A percentile compares a stretch with the other conserved stretches of the same genome.
Conservation (phyloP, 345 rosid species). For the Rubroshorea leprosula region DNA sequence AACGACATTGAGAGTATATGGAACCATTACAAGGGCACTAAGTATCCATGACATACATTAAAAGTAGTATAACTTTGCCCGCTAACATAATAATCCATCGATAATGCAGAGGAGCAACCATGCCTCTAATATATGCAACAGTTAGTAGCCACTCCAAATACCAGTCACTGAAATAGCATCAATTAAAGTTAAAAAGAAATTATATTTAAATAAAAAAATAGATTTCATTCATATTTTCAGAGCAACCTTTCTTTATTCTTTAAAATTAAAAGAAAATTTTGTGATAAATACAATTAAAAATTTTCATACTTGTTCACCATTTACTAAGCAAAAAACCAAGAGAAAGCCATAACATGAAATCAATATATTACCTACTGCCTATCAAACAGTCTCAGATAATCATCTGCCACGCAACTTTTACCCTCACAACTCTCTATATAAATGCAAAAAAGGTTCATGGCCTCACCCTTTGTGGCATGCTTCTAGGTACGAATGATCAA, state of each 20-base stretch:
- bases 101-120: slow-evolving; percentile 78
- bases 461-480: neutral
- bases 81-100: slow-evolving; percentile 62
- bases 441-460: neutral
- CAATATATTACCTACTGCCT: neutral
- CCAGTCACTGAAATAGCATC: slow-evolving; percentile 41
- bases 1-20: neutral
- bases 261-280: too few species aligned
- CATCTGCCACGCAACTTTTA: too few species aligned
- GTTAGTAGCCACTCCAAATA: slow-evolving; percentile 81
- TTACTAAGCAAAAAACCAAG: too few species aligned
- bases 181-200: neutral
- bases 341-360: neutral
- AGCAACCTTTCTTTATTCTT: too few species aligned
- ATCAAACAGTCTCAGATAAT: neutral
- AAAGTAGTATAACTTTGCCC: neutral
- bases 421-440: neutral
- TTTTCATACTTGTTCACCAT: too few species aligned
- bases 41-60: too few species aligned
- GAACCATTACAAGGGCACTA: neutral
- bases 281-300: too few species aligned
- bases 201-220: too few species aligned
- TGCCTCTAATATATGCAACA: slow-evolving; percentile 69
- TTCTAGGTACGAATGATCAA: neutral
- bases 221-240: too few species aligned